Percentiles rank a stretch among this genome's conserved stretches.
phyloP scores from a whole-genome alignment of 208 protist species.

The Leishmania braziliensis region DNA sequence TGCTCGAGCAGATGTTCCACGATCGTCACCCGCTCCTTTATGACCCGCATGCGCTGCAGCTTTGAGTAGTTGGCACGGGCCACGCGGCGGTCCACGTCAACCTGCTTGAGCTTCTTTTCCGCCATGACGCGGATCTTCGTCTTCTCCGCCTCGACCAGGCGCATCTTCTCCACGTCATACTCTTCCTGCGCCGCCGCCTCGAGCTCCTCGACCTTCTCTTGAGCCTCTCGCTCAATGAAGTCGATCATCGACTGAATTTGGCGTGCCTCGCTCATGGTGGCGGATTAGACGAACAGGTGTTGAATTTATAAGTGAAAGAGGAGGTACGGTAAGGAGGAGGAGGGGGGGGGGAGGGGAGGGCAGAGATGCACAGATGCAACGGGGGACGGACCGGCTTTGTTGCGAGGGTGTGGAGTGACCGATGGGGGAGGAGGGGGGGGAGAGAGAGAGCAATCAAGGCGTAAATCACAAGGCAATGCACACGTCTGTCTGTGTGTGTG shows the following conservation, averaged over 20 bases:
- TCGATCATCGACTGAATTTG: conserved; percentile 95
- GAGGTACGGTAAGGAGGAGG: background rate
- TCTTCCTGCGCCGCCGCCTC: conserved; percentile 89
- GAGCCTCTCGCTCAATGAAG: conserved; percentile 93
- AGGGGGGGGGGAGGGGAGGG: background rate
- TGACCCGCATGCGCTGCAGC: conserved; percentile 77
- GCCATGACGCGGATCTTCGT: conserved; percentile 71
- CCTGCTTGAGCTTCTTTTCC: conserved; percentile 85
- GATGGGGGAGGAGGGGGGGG: background rate
- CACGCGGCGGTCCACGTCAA: conserved; percentile 85
- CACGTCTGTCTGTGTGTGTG: background rate
- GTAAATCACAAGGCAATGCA: background rate
- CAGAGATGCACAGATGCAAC: background rate
- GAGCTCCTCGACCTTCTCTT: conserved; percentile 90
- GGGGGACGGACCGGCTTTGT: background rate
- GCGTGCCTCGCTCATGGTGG: conserved; percentile 84
- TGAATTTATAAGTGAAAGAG: background rate
- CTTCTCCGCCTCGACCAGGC: conserved; percentile 87
- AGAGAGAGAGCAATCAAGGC: background rate
- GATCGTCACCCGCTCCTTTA: conserved; percentile 78
- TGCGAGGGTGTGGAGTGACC: background rate
- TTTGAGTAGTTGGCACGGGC: conserved; percentile 87
- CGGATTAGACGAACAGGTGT: conserved; percentile 3
- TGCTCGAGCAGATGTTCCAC: conserved; percentile 80
- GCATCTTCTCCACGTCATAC: conserved; percentile 92